Evolutionary conservation across 2,329 filamentous ascomycete genomes (phyloP), one percentile per base, ranked within the genome.

Genomic region (Arthrobotrys iridis): DNA sequence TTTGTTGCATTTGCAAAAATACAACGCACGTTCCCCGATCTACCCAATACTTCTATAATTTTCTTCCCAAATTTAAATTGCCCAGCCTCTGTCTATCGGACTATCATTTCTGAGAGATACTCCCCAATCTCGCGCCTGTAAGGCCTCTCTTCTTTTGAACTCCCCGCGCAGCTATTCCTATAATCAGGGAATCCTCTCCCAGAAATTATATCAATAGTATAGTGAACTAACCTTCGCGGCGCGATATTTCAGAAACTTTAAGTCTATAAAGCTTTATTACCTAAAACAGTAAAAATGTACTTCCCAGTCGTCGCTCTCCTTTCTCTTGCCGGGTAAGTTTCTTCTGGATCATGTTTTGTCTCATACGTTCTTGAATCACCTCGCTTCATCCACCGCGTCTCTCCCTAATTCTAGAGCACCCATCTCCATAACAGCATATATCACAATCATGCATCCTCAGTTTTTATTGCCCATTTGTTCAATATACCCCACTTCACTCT

Each of bases 221-320:
- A 45, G 15, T 24, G n/a, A n/a, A 6, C 33, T 33, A 24, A 33
- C 11, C 4, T 41, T 22, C 30, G 26, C 26, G 15, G 22, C 11
- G 40, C n/a, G 15, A n/a, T 20, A 20, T 41, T 43, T 15, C 26
- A 35, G 7, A 33, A 64, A 66, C 24, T 37, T 57, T 66, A 63
- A 72, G 40, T 45, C 11, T 48, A 65, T 59, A 43, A 43, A 63
- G 46, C 2, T 43, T 30, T 35, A 55, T 28, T 28, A 33, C 52
- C 40, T 7, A 45, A 45, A 65, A 58, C 46, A 46, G 41, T 24
- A 40, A 73, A 22, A 65, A 73, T 73, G 48, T 28, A 59, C 20
- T 66, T 65, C 50, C 33, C 68, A 40, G 35, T 73, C 43, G 60
- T 66, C 68, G 68, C 68, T 37, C n/a, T 73, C 26, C 43, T 73